Conservation (phyloP, 805 yeast species). For the Hanseniaspora taiwanica region DNA sequence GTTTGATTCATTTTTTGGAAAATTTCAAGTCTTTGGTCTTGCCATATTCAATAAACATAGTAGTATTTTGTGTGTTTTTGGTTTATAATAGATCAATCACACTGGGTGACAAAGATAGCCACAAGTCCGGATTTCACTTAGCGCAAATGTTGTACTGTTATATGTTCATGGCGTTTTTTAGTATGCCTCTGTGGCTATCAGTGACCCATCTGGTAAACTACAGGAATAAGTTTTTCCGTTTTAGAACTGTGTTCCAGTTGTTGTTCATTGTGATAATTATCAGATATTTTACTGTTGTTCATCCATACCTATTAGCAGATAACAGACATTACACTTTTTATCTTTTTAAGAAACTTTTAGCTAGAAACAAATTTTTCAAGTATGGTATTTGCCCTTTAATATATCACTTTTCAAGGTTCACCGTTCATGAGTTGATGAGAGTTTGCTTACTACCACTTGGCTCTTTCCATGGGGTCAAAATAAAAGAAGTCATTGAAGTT, state of each 20-base stretch:
- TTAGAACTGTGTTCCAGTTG: constrained; percentile 20
- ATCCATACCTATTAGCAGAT: constrained; percentile 87
- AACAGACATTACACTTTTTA: constrained; percentile 91
- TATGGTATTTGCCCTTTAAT: constrained; percentile 44
- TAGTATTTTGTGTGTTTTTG: constrained; percentile 44
- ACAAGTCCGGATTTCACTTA: constrained; percentile 52
- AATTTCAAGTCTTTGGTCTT: constrained; percentile 22
- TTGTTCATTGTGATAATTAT: constrained; percentile 33
- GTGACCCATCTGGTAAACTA: constrained; percentile 29
- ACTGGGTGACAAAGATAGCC: constrained; percentile 85
- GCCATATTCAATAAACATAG: constrained; percentile 43
- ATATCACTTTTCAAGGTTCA: constrained; percentile 47
- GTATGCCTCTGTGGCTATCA: constrained; percentile 64
- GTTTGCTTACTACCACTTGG: constrained; percentile 25
- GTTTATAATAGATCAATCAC: constrained; percentile 70
- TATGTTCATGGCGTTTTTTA: constrained; percentile 47
- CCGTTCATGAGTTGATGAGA: constrained; percentile 25
- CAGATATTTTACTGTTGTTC: constrained; percentile 55
- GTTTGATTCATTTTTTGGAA: constrained; percentile 25
- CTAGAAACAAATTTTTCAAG: constrained; percentile 29
- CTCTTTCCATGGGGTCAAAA: constrained; percentile 25
- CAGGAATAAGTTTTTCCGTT: constrained; percentile 13
- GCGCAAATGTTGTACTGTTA: constrained; percentile 76
- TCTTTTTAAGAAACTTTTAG: constrained; percentile 54
- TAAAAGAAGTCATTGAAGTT: constrained; percentile 22